Evolutionary conservation across 139 green algal species (phyloP), one percentile per base, ranked within the genome.

Genomic region (Chlamydomonas schloesseri): DNA sequence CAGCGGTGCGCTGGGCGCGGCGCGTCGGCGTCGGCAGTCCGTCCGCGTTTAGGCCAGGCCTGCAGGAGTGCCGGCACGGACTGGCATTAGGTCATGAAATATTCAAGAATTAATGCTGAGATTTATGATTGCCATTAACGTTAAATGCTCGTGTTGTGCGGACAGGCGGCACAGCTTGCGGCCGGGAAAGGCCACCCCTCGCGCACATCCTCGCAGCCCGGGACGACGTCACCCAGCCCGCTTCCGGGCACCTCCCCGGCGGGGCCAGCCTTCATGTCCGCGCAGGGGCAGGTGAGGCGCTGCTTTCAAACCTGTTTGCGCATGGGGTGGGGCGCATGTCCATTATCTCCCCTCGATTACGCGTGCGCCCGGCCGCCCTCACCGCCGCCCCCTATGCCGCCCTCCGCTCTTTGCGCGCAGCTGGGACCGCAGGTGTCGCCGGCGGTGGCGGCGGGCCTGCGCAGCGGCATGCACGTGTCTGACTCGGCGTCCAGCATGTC

Each of bases 401-500:
- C n/a, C 42, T 50, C 42, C 42, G 8, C 42, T 8, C 42, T 50
- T 5, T 50, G 42, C 42, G 46, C 50, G 70, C 36, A 15, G 60
- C 23, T 62, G 42, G 47, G 15, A 15, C 58, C 46, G 76, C 60
- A 84, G 78, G 78, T 75, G 46, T 47, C 64, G 3, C 42, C 78
- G 14, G 36, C 70, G 10, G 9, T 65, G 69, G 42, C 53, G 23
- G 65, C 81, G 42, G 68, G n/a, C 73, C 29, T 62, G 24, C 37
- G 76, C 6, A 5, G 31, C 31, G 31, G 67, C n/a, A 71, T 94
- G 72, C 91, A 91, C 36, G 87, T 94, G 34, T 91, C 79, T 4
- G 91, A 94, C 76, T 87, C 79, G 11, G 89, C 91, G 0, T 92
- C 87, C 36, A 89, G 71, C 73, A 94, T 94, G 79, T 76, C 79